Percentiles rank a stretch among this genome's conserved stretches.
Conservation (phyloP, 768 basidiomycete species). For the Termitomyces sp. region DNA sequence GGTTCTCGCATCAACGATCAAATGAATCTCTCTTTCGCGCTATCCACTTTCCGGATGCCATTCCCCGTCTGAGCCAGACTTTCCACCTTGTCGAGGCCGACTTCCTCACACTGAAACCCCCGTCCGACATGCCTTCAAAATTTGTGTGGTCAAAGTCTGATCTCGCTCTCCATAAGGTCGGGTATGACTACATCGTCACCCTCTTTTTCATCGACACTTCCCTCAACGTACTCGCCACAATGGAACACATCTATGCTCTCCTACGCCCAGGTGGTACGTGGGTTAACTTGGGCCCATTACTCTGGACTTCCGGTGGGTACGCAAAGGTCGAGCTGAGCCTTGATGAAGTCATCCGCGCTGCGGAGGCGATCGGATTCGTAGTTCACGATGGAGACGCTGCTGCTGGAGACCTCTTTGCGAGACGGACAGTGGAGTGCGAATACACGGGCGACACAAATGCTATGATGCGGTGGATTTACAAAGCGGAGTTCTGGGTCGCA, state of each 20-base stretch:
- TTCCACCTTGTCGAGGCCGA: conserved; percentile 51
- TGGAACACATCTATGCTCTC: conserved; percentile 51
- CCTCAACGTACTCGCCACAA: conserved; percentile 42
- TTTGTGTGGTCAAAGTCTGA: conserved; percentile 14
- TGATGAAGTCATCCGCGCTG: conserved; percentile 53
- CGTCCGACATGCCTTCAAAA: conserved; percentile 5
- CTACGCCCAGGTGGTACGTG: conserved; percentile 59
- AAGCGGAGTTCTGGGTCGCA: conserved; percentile 65
- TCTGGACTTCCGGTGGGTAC: conserved; percentile 54
- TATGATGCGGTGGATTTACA: conserved; percentile 70
- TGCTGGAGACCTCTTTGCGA: conserved; percentile 10
- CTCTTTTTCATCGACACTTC: conserved; percentile 67
- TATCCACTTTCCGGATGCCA: conserved; percentile 53
- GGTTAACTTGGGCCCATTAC: conserved; percentile 67
- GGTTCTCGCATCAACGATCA: conserved; percentile 64
- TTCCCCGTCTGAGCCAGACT: conserved; percentile 39
- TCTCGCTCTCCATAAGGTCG: conserved; percentile 11
- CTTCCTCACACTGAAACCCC: conserved; percentile 39
- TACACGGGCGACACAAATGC: conserved; percentile 56
- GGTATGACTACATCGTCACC: conserved; percentile 58
- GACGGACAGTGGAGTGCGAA: conserved; percentile 51
- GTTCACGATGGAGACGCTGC: conserved; percentile 20
- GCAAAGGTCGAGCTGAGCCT: conserved; percentile 54
- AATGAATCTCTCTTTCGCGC: conserved; percentile 43
- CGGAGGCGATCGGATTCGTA: conserved; percentile 50